Percentiles rank a stretch among this genome's conserved stretches.
Evolutionary conservation across 768 basidiomycete species (phyloP).

Genomic region (Strobilomyces dryophilus): DNA sequence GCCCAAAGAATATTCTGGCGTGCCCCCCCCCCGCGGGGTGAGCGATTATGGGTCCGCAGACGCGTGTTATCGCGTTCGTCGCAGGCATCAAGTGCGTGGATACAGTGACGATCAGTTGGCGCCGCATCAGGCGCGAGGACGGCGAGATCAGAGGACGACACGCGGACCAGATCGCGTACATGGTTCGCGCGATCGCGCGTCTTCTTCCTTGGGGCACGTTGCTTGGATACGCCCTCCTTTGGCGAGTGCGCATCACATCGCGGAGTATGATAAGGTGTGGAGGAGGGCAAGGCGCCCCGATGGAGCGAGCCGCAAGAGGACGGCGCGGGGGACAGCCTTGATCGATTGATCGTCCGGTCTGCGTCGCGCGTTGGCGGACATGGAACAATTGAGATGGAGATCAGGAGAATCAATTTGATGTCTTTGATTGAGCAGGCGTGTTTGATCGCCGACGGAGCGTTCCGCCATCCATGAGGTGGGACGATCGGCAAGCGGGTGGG

Average conservation of each 20-base stretch:
- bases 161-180: neutral
- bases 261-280: neutral
- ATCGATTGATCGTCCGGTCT: conserved; percentile 3
- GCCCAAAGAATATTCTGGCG: too few species aligned
- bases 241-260: neutral
- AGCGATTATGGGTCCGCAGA: too few species aligned
- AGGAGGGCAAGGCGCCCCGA: neutral
- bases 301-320: neutral
- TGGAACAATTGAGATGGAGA: conserved; percentile 6
- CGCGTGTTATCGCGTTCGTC: too few species aligned
- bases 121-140: neutral
- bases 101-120: neutral
- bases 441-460: conserved; percentile 19
- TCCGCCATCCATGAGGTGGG: neutral
- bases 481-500: conserved; percentile 1
- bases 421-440: conserved; percentile 4
- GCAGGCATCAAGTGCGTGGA: too few species aligned
- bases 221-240: neutral
- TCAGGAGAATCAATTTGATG: neutral
- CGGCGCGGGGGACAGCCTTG: neutral
- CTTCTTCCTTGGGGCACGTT: neutral
- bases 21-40: too few species aligned
- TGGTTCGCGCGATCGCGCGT: conserved; percentile 2
- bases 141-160: neutral
- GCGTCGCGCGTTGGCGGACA: conserved; percentile 6